Conservation (phyloP, 2,329 filamentous ascomycete species). For the Pseudocercospora ulei region DNA sequence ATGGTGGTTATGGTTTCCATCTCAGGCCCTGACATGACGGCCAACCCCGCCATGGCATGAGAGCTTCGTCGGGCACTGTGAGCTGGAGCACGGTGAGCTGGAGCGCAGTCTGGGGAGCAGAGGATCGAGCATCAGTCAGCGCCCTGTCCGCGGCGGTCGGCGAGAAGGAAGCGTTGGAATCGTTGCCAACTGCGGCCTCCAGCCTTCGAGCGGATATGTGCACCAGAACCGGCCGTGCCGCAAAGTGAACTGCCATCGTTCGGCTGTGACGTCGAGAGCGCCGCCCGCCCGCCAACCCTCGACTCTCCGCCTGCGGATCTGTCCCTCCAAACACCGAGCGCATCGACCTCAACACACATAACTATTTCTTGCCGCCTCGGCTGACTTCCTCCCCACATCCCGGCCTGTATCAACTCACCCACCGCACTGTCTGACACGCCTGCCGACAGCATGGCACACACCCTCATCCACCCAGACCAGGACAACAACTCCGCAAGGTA, state of each 20-base stretch:
- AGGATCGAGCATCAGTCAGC: too few relatives aligned
- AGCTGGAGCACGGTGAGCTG: too few relatives aligned
- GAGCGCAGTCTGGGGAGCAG: too few relatives aligned
- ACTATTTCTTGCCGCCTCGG: constrained; percentile 3
- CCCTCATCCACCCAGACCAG: constrained; percentile 41
- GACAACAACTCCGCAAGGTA: constrained; percentile 41
- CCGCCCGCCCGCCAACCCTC: constrained; percentile 4
- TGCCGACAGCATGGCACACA: constrained; percentile 39
- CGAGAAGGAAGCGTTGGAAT: neutral
- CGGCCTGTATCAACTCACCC: neutral
- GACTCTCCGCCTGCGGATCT: neutral
- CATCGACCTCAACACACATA: constrained; percentile 5
- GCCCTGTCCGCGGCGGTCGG: constrained; percentile 1
- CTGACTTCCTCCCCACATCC: constrained; percentile 1
- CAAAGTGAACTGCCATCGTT: constrained; percentile 4
- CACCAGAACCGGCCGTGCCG: constrained; percentile 3
- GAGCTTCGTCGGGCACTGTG: too few relatives aligned
- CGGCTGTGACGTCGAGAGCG: constrained; percentile 1
- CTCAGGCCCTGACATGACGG: too few relatives aligned
- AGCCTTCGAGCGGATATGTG: constrained; percentile 5
- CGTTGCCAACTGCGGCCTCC: too few relatives aligned
- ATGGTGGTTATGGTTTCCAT: too few relatives aligned
- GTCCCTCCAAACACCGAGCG: constrained; percentile 1
- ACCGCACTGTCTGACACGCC: neutral
- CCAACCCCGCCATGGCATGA: too few relatives aligned